These are phyloP conservation scores for Rhizoclosmatium sp. DNA, from an alignment of 192 early-diverging fungal species.

Conservation along the genomic window DNA sequence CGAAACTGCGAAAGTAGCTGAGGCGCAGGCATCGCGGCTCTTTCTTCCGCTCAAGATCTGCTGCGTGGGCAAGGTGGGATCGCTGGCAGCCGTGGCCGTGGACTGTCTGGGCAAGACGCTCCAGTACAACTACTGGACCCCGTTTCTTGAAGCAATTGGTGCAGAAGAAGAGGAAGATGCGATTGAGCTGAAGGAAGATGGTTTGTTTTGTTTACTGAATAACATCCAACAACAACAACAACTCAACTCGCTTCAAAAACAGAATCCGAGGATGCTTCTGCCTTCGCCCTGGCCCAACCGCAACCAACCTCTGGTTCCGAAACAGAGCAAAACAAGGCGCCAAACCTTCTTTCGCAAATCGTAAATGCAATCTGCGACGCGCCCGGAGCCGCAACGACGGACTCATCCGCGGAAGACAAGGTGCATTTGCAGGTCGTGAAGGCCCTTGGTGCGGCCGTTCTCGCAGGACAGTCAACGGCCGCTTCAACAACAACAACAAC, in stretches of 20 bases:
- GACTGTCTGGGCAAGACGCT: constrained; percentile 80
- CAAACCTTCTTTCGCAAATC: constrained; percentile 70
- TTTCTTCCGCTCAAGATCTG: constrained; percentile 72
- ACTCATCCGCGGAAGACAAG: constrained; percentile 81
- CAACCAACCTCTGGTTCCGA: constrained; percentile 1
- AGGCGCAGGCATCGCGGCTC: constrained; percentile 46
- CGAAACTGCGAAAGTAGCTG: neutral
- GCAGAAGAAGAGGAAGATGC: neutral
- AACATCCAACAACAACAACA: constrained; percentile 5
- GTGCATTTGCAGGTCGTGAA: constrained; percentile 92
- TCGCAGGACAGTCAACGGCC: constrained; percentile 58
- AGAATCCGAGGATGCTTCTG: too few species aligned
- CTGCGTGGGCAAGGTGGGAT: constrained; percentile 65
- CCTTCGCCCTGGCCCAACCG: constrained; percentile 15
- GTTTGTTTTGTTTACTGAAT: neutral
- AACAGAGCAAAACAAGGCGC: constrained; percentile 5
- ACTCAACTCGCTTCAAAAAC: too few species aligned
- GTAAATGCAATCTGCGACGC: constrained; percentile 80
- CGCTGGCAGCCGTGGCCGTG: constrained; percentile 70
- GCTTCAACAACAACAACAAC: constrained; percentile 45
- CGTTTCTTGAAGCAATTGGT: neutral
- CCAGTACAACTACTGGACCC: constrained; percentile 58
- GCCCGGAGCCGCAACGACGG: constrained; percentile 60
- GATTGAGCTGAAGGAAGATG: neutral
- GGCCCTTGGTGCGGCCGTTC: constrained; percentile 85